Evolutionary conservation across 2,329 filamentous ascomycete species (phyloP), one percentile per base, ranked within the genome.

Genomic region (Diaporthe sp.): DNA sequence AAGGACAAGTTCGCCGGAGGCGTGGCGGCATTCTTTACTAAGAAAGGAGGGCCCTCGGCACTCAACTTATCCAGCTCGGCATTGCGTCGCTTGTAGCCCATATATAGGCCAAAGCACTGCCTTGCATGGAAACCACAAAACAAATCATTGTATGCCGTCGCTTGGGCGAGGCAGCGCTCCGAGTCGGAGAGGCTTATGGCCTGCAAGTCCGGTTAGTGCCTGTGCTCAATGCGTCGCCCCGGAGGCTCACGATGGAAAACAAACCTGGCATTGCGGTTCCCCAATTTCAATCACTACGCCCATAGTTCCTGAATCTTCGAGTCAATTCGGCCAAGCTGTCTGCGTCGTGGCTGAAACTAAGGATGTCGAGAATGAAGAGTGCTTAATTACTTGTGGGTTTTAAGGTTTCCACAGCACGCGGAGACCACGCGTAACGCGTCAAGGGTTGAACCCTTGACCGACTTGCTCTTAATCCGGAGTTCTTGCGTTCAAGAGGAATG

Each of bases 71-170:
- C 86, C 5, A 89, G 83, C 62, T 83, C 81, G 12, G 82, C 81
- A 78, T 88, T 88, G 57, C 86, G 85, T 55, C 80, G 83, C 77
- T 88, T 88, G 79, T 89, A 89, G 12, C 87, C 87, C 69, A 83
- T 82, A 79, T 89, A 89, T 5, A 89, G 81, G 77, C 84, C 85
- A 77, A 85, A 82, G 74, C 83, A 85, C 77, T 87, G 85, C 73
- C 81, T 83, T 1, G 84, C 83, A 76, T 86, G 85, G 73, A 84
- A 86, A 31, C 76, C 78, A 78, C 85, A 87, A 76, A 86, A 85
- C 49, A 87, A 79, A 9, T 83, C 82, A 79, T 86, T 84, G 72
- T 82, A 75, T 53, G 84, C 85, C 15, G 83, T 86, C 9, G 86
- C 84, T 65, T 80, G 78, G 17, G 81, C 80, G 7, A 78, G 75